Evolutionary conservation across 2,329 filamentous ascomycete species (phyloP).

Genomic region (Magnaporthiopsis rhizophila): DNA sequence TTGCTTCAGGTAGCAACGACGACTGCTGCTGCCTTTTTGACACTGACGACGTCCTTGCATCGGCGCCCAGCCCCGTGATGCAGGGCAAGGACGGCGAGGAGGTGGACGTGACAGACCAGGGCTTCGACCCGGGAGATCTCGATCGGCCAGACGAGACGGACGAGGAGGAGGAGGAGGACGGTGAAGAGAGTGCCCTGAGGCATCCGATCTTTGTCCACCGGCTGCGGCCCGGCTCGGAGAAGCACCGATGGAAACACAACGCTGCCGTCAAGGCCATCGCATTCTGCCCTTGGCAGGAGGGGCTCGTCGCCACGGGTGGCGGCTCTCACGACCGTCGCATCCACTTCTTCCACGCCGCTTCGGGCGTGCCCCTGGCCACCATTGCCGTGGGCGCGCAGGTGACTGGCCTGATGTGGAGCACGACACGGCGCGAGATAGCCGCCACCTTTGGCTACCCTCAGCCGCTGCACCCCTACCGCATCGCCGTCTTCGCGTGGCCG

Average conservation of each 20-base stretch:
- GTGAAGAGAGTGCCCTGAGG: background rate
- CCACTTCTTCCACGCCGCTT: conserved; percentile 85
- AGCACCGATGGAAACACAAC: conserved; percentile 67
- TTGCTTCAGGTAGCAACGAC: conserved; percentile 89
- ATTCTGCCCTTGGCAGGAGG: conserved; percentile 89
- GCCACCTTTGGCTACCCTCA: conserved; percentile 93
- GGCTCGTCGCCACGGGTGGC: conserved; percentile 81
- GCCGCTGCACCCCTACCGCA: conserved; percentile 79
- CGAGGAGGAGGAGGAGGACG: conserved; percentile 1
- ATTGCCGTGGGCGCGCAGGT: conserved; percentile 93
- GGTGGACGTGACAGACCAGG: background rate
- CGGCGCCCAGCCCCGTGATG: background rate
- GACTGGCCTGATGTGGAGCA: conserved; percentile 86
- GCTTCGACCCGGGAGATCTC: background rate
- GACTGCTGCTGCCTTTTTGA: conserved; percentile 82
- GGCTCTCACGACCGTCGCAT: conserved; percentile 93
- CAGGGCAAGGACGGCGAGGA: background rate
- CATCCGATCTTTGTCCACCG: conserved; percentile 6
- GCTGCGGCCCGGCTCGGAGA: conserved; percentile 49
- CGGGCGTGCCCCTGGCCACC: conserved; percentile 76
- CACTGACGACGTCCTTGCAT: conserved; percentile 45
- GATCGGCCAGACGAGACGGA: conserved; percentile 2
- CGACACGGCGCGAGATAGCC: conserved; percentile 74
- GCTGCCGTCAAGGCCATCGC: conserved; percentile 95
- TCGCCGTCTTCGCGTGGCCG: conserved; percentile 93